Evolutionary conservation across 2,329 filamentous ascomycete species (phyloP), one percentile per base, ranked within the genome.

Genomic region (Penicillium thymicola): DNA sequence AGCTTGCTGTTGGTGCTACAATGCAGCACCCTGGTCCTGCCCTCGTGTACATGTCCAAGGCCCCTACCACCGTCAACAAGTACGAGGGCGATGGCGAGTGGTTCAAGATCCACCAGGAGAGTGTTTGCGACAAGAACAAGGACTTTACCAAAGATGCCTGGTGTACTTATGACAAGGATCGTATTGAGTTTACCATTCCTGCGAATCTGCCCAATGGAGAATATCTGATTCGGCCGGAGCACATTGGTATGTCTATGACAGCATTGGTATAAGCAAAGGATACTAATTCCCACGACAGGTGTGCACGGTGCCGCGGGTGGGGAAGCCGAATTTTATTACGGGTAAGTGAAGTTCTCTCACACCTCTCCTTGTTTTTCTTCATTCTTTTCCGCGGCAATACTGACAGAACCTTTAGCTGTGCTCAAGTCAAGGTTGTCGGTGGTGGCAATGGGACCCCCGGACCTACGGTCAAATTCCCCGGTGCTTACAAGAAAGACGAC

Each of bases 191-290:
- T 25, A 72, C 65, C 34, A 74, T 81, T 52, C 78, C 78, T 16
- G 59, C 62, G 30, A 77, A 73, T 55, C 71, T 79, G 16, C 68
- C 73, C 1, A 65, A 77, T 23, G 78, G 79, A 45, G 76, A 80
- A 55, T 81, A 81, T 60, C 72, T 81, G 27, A 64, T 81, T 5
- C 74, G 78, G 5, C 74, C 76, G 16, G 78, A 81, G 67, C 77
- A 80, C 60, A 78, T 80, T 54, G 78, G 71, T 6, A 72, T 80
- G n/a, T 77, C 79, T 67, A 66, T 63, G 53, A 30, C 7, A 3
- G 13, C 32, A 34, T 34, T 34, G 32, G 30, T 30, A 30, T 30
- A 30, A 30, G 5, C 11, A 30, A 30, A 30, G 2, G 11, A 3
- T 49, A 38, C 46, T 49, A 40, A 49, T 49, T 21, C n/a, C 34